Evolutionary conservation across 2,329 filamentous ascomycete genomes (phyloP).

Genomic region (Venturia asperata): DNA sequence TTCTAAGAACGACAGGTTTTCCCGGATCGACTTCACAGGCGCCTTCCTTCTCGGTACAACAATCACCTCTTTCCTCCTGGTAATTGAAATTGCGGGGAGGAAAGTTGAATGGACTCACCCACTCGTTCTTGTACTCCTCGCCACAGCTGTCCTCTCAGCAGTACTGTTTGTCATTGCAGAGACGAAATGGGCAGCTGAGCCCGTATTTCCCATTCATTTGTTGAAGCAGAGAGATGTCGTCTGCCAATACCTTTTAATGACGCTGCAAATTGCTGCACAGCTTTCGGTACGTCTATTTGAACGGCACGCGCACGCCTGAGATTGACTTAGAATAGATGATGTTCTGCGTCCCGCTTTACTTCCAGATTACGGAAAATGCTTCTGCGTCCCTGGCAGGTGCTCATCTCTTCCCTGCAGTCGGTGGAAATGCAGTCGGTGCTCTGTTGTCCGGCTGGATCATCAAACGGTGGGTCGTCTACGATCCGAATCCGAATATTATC

Average conservation of each 20-base stretch:
- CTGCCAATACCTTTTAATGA: conserved; percentile 46
- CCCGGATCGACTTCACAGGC: conserved; percentile 54
- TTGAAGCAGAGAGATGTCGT: conserved; percentile 47
- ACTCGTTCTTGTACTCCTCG: conserved; percentile 30
- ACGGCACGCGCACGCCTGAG: not conserved
- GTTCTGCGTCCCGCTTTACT: conserved; percentile 51
- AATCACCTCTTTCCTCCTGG: conserved; percentile 40
- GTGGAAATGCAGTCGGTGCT: conserved; percentile 59
- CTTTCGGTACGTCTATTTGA: conserved; percentile 39
- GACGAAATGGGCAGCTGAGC: conserved; percentile 43
- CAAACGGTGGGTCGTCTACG: conserved; percentile 31
- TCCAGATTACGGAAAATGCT: conserved; percentile 53
- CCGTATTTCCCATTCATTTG: conserved; percentile 52
- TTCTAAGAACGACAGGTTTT: conserved; percentile 30
- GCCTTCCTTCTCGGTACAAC: conserved; percentile 40
- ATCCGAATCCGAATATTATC: not conserved
- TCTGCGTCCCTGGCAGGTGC: conserved; percentile 53
- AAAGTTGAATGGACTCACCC: conserved; percentile 34
- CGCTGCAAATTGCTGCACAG: conserved; percentile 52
- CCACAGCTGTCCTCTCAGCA: conserved; percentile 26
- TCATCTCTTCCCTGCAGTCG: conserved; percentile 60
- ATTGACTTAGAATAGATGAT: conserved; percentile 15
- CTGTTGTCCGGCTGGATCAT: conserved; percentile 54
- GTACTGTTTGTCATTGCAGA: conserved; percentile 32
- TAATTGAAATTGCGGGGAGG: conserved; percentile 45